A percentile compares a stretch with the other conserved stretches of the same genome.
phyloP scores from a whole-genome alignment of 139 green algal genomes.

The Chlorella sp. region DNA sequence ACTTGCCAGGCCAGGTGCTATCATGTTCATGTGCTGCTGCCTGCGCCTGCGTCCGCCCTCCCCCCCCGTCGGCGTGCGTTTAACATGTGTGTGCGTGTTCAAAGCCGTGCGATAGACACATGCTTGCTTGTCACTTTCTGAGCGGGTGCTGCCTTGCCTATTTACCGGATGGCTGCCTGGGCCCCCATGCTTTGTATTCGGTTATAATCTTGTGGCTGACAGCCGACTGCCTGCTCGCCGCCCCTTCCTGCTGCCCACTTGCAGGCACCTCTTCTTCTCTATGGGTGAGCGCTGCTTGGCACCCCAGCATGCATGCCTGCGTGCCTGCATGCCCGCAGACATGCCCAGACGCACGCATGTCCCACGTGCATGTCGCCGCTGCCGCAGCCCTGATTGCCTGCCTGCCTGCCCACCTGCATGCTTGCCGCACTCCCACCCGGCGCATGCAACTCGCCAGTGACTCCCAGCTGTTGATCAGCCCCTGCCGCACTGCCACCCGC shows the following conservation, averaged over 20 bases:
- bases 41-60: too few relatives aligned
- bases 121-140: too few relatives aligned
- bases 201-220: neutral
- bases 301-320: neutral
- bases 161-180: neutral
- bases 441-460: neutral
- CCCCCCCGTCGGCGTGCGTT: too few relatives aligned
- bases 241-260: neutral
- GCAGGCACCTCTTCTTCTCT: constrained; percentile 85
- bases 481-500: neutral
- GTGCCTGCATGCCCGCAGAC: neutral
- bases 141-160: neutral
- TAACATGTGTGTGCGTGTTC: too few relatives aligned
- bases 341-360: neutral
- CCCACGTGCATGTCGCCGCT: neutral
- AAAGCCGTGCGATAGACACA: neutral
- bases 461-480: neutral
- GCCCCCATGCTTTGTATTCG: neutral
- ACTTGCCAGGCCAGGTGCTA: too few relatives aligned
- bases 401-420: neutral
- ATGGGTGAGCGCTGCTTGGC: constrained; percentile 32
- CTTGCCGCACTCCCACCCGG: neutral
- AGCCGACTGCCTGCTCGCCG: neutral
- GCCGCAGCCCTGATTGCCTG: neutral
- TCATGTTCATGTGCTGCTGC: too few relatives aligned